These are phyloP conservation scores for Coemansia sp. DNA, from an alignment of 192 early-diverging fungal genomes.

Conservation along the genomic window DNA sequence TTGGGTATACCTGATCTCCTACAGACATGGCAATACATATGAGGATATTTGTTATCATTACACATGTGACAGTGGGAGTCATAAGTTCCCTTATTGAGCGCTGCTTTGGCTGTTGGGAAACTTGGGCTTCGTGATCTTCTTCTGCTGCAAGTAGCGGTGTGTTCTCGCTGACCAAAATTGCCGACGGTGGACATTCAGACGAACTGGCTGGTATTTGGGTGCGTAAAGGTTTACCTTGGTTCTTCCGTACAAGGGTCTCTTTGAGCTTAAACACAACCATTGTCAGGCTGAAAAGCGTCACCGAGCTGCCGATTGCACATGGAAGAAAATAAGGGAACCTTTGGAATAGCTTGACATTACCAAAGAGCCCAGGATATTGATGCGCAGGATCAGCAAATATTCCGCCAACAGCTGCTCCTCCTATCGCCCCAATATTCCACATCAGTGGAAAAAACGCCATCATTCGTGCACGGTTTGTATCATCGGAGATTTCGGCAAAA, in stretches of 20 bases:
- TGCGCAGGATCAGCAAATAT: constrained; percentile 70
- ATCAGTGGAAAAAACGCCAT: constrained; percentile 72
- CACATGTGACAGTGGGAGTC: constrained; percentile 18
- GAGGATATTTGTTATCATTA: constrained; percentile 23
- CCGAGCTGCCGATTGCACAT: constrained; percentile 63
- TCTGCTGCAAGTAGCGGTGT: constrained; percentile 12
- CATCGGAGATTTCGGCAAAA: constrained; percentile 82
- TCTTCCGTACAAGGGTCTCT: constrained; percentile 49
- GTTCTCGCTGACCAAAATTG: neutral
- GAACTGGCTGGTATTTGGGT: neutral
- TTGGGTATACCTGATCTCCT: constrained; percentile 37
- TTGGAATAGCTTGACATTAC: constrained; percentile 57
- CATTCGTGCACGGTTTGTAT: constrained; percentile 70
- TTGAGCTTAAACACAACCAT: constrained; percentile 64
- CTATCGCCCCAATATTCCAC: constrained; percentile 63
- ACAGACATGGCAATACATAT: constrained; percentile 31
- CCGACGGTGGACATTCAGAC: neutral
- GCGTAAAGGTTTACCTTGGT: neutral
- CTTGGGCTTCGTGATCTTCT: neutral
- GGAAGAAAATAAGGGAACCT: constrained; percentile 80
- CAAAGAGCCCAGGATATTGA: constrained; percentile 64
- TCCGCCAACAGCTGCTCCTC: constrained; percentile 74
- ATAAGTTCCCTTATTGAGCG: constrained; percentile 15
- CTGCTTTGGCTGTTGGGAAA: neutral
- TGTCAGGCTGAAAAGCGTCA: constrained; percentile 62